phyloP scores from a whole-genome alignment of 1,284 basidiomycete genomes.

The Marasmius oreades region DNA sequence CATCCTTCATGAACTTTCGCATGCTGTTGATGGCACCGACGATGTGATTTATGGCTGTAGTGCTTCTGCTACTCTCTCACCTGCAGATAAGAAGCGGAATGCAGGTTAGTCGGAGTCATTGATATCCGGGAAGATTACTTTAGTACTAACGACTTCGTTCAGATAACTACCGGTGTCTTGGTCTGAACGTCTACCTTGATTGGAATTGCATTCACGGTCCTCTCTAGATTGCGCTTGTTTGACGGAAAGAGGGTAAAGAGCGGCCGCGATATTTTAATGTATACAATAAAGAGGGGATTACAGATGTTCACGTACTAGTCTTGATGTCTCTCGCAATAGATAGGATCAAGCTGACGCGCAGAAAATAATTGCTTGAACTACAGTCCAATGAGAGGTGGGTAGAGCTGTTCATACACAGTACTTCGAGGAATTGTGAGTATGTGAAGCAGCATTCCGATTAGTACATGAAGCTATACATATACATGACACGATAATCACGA shows the following conservation, averaged over 20 bases:
- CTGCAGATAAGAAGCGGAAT: slow-evolving; percentile 14
- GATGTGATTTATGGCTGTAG: slow-evolving; percentile 16
- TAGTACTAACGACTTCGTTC: neutral
- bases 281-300: too few relatives aligned
- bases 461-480: too few relatives aligned
- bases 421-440: too few relatives aligned
- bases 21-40: slow-evolving; percentile 12
- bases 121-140: neutral
- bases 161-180: slow-evolving; percentile 11
- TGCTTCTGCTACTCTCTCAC: slow-evolving; percentile 2
- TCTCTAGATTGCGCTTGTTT: neutral
- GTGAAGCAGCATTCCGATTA: too few relatives aligned
- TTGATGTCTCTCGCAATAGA: too few relatives aligned
- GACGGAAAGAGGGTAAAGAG: neutral
- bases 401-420: too few relatives aligned
- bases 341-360: too few relatives aligned
- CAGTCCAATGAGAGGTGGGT: too few relatives aligned
- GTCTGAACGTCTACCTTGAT: slow-evolving; percentile 5
- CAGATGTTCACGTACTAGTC: too few relatives aligned
- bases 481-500: neutral
- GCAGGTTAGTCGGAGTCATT: slow-evolving; percentile 1
- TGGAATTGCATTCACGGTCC: slow-evolving; percentile 6
- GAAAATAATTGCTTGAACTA: too few relatives aligned
- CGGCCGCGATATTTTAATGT: too few relatives aligned
- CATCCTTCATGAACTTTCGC: slow-evolving; percentile 17